Evolutionary conservation across 331 rosid species (phyloP).

Genomic region (Malus hybrid): DNA sequence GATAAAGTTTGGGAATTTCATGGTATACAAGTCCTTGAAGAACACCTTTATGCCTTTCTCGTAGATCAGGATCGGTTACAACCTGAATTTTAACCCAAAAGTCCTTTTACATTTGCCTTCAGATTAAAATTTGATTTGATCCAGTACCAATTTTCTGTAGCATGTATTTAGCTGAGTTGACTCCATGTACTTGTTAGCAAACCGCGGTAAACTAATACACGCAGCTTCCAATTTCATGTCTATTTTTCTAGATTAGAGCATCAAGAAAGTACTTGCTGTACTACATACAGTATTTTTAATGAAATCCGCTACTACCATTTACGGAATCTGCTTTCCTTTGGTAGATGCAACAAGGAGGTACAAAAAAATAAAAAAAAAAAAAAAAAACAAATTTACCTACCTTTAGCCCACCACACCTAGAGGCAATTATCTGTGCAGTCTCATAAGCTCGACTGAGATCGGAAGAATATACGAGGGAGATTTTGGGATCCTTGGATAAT

Average conservation of each 20-base stretch:
- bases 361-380: no score
- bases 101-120: background rate
- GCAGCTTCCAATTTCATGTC: background rate
- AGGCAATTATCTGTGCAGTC: constrained; percentile 80
- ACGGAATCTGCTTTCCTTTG: background rate
- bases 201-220: background rate
- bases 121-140: background rate
- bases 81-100: constrained; percentile 40
- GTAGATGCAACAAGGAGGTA: background rate
- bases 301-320: background rate
- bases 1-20: constrained; percentile 38
- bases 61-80: constrained; percentile 54
- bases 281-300: background rate
- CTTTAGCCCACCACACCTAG: constrained; percentile 63
- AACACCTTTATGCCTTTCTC: constrained; percentile 80
- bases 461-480: constrained; percentile 67
- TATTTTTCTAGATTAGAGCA: background rate
- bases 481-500: constrained; percentile 60
- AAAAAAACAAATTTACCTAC: constrained; percentile 24
- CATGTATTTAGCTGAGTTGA: background rate
- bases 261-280: background rate
- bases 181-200: background rate
- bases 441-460: constrained; percentile 85
- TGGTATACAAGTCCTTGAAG: constrained; percentile 62
- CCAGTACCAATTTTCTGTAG: background rate